These are phyloP conservation scores for Lactuca saligna DNA, from an alignment of 129 eudicot species.

Conservation along the genomic window DNA sequence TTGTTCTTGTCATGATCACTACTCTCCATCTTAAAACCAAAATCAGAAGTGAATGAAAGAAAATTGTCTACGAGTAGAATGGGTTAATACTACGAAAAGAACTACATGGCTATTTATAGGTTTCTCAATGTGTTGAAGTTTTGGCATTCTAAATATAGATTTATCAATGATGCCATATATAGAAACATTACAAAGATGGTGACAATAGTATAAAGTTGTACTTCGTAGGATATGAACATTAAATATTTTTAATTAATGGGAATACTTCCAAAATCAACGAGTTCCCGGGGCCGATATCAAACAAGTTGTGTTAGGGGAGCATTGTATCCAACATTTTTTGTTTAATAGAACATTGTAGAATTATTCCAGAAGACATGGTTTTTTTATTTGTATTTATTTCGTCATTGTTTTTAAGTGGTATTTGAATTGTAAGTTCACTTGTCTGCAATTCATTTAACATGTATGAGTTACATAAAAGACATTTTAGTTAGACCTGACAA, in stretches of 20 bases:
- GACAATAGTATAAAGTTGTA: neutral
- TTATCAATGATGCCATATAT: neutral
- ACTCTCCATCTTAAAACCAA: constrained; percentile 29
- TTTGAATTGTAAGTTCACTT: neutral
- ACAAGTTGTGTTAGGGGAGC: constrained; percentile 15
- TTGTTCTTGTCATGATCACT: constrained; percentile 16
- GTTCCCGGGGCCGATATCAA: constrained; percentile 19
- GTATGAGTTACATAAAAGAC: neutral
- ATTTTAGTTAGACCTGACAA: neutral
- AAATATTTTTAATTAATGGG: neutral
- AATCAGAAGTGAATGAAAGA: neutral
- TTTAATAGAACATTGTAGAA: neutral
- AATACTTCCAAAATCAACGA: constrained; percentile 1
- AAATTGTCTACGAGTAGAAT: neutral
- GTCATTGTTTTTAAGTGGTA: neutral
- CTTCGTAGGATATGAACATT: neutral
- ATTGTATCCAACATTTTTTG: constrained; percentile 4
- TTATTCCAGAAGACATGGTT: constrained; percentile 8
- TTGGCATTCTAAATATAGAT: neutral
- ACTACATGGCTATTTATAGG: constrained; percentile 22
- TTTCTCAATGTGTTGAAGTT: constrained; percentile 6
- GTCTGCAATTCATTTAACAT: neutral
- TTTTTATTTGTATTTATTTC: neutral
- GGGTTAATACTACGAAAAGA: constrained; percentile 10
- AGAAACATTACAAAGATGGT: constrained; percentile 9